Evolutionary conservation across 2,329 filamentous ascomycete species (phyloP).

Genomic region (Coniochaeta hoffmannii): DNA sequence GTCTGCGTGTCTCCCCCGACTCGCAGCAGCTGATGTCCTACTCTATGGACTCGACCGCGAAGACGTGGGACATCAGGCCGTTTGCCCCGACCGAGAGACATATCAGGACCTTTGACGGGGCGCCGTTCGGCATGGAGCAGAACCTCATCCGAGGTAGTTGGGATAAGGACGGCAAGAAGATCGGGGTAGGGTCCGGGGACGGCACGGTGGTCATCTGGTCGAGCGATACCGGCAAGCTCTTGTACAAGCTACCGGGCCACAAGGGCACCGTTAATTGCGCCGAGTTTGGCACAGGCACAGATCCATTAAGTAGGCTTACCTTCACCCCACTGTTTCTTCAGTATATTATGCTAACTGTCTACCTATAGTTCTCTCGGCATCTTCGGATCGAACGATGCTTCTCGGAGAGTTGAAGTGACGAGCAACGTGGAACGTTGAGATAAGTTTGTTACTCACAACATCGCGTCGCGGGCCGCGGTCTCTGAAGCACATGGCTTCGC

Average conservation of each 20-base stretch:
- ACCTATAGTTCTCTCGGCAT: conserved; percentile 78
- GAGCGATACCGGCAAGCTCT: conserved; percentile 73
- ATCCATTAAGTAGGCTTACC: conserved; percentile 74
- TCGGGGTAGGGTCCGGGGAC: conserved; percentile 85
- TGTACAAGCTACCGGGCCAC: conserved; percentile 93
- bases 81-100: conserved; percentile 86
- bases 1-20: conserved; percentile 85
- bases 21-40: conserved; percentile 86
- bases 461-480: not conserved
- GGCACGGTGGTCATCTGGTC: conserved; percentile 91
- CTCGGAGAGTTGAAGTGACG: conserved; percentile 71
- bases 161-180: conserved; percentile 77
- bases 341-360: conserved; percentile 28
- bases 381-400: conserved; percentile 80
- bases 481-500: not conserved
- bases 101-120: conserved; percentile 87
- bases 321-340: not conserved
- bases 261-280: conserved; percentile 94
- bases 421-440: not conserved
- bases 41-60: conserved; percentile 86
- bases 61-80: conserved; percentile 92
- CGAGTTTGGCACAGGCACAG: conserved; percentile 76
- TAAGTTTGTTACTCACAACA: not conserved
- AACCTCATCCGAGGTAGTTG: conserved; percentile 87
- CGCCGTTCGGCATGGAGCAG: conserved; percentile 78